phyloP scores from a whole-genome alignment of 139 green algal species.

The Dunaliella primolecta region DNA sequence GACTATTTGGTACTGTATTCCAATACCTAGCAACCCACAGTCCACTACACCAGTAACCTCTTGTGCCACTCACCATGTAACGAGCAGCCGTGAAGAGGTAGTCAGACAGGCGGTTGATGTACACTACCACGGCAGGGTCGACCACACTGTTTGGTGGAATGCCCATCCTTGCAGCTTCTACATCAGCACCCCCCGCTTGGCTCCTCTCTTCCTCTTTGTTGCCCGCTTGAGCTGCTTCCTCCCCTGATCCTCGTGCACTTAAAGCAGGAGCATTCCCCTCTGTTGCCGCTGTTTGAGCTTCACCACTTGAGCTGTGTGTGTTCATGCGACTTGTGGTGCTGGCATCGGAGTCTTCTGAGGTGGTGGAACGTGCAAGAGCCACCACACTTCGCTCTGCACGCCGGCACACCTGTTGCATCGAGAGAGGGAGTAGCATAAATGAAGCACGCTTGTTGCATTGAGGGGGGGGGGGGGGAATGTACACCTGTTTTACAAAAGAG shows the following conservation, averaged over 20 bases:
- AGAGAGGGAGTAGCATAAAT: background rate
- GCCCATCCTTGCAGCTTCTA: background rate
- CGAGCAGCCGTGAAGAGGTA: slow-evolving; percentile 93
- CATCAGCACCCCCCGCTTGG: background rate
- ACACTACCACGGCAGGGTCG: slow-evolving; percentile 52
- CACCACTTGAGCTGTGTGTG: background rate
- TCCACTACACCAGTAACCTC: background rate
- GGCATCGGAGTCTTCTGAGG: background rate
- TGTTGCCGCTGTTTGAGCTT: no score
- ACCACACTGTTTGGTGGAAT: background rate
- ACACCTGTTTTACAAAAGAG: no score
- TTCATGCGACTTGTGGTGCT: background rate
- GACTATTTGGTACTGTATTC: no score
- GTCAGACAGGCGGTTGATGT: slow-evolving; percentile 93
- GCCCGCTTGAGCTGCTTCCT: no score
- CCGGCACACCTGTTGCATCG: slow-evolving; percentile 69
- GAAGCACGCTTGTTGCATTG: background rate
- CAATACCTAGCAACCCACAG: background rate
- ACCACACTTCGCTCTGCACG: slow-evolving; percentile 83
- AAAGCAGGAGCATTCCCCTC: no score
- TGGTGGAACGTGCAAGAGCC: slow-evolving; percentile 38
- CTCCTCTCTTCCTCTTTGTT: background rate
- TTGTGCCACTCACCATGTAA: slow-evolving; percentile 32
- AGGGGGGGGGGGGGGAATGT: no score
- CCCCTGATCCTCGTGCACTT: background rate